Evolutionary conservation across 2,329 filamentous ascomycete genomes (phyloP).

Genomic region (Epichloe hybrida): DNA sequence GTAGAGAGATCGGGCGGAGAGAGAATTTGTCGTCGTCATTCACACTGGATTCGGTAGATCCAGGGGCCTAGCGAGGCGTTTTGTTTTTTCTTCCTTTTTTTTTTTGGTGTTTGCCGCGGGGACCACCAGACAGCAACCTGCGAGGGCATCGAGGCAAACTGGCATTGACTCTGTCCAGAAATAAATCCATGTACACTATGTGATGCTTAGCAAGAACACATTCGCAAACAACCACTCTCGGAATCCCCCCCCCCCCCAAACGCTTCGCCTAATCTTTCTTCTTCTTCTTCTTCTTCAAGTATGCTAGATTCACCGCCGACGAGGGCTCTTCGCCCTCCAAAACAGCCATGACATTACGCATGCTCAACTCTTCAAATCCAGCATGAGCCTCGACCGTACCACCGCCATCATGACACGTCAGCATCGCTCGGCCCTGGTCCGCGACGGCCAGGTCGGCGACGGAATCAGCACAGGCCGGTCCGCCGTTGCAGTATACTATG

Average conservation of each 20-base stretch:
- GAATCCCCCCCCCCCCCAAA: no score
- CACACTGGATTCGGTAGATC: no score
- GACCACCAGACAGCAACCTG: no score
- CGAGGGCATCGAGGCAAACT: no score
- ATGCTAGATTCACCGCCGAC: conserved; percentile 50
- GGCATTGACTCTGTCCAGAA: no score
- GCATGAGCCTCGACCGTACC: conserved; percentile 52
- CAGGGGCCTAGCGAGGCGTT: no score
- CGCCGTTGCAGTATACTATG: conserved; percentile 61
- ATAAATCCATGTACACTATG: no score
- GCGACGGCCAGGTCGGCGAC: conserved; percentile 58
- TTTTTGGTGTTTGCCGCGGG: no score
- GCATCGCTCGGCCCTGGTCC: conserved; percentile 30
- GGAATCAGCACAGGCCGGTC: conserved; percentile 55
- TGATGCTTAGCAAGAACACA: neutral
- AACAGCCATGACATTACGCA: conserved; percentile 52
- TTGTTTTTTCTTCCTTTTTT: no score
- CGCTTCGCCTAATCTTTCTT: neutral
- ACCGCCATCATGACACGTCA: conserved; percentile 56
- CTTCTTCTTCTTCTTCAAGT: conserved; percentile 18
- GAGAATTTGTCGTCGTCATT: neutral
- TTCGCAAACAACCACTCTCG: neutral
- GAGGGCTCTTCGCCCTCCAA: conserved; percentile 35
- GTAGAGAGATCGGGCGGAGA: neutral
- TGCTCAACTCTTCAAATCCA: conserved; percentile 53